Evolutionary conservation across 2,329 filamentous ascomycete species (phyloP).

Genomic region (Arthrinium puccinioides): DNA sequence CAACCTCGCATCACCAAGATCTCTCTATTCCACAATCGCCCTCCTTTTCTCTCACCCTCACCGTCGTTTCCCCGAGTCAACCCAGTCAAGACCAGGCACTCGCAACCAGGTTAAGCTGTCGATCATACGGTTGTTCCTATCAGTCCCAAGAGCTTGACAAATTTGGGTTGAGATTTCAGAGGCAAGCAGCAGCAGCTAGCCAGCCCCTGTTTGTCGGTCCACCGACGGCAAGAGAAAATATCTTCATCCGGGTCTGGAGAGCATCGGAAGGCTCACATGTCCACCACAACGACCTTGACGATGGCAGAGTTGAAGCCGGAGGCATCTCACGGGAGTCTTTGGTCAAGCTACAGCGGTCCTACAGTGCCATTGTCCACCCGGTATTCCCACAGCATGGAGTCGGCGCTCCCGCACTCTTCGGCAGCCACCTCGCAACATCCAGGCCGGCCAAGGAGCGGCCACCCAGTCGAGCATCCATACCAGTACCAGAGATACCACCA

Average conservation of each 20-base stretch:
- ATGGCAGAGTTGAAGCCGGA: conserved; percentile 59
- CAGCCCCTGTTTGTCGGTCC: no score
- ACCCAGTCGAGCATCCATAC: conserved; percentile 45
- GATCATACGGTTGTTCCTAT: no score
- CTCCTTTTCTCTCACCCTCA: no score
- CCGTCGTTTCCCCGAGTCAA: no score
- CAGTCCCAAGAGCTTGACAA: no score
- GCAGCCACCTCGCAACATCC: conserved; percentile 37
- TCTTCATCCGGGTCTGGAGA: conserved; percentile 3
- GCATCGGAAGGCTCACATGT: conserved; percentile 47
- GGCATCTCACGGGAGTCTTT: conserved; percentile 48
- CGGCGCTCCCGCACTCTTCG: conserved; percentile 37
- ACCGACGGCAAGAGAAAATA: neutral
- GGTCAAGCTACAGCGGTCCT: conserved; percentile 47
- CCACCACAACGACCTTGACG: conserved; percentile 53
- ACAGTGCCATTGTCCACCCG: conserved; percentile 46
- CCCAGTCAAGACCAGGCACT: no score
- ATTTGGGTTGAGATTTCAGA: no score
- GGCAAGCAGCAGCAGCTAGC: no score
- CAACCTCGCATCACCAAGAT: conserved; percentile 17
- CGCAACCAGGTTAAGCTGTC: no score
- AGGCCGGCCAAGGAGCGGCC: conserved; percentile 42
- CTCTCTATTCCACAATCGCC: conserved; percentile 2
- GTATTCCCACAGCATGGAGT: conserved; percentile 43
- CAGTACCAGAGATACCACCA: conserved; percentile 47